phyloP scores from a whole-genome alignment of 139 green algal species.

The Chlorella sorokiniana region DNA sequence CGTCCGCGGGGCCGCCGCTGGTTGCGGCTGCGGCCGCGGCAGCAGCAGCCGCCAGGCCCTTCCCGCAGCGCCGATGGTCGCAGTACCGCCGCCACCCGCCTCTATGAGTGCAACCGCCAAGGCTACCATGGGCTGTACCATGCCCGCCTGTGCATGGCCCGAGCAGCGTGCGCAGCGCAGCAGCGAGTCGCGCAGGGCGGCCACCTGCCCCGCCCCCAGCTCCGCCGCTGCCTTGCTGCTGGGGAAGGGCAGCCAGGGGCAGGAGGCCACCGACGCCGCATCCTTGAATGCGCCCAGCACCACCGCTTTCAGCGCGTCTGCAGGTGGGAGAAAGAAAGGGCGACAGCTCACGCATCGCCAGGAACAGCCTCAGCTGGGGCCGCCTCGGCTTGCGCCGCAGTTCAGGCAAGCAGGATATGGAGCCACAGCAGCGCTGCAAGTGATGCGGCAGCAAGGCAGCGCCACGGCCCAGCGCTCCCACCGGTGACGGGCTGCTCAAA shows the following conservation, averaged over 20 bases:
- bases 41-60: background rate
- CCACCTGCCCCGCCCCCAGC: background rate
- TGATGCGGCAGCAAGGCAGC: too few relatives aligned
- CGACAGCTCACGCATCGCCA: too few relatives aligned
- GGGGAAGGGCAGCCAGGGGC: constrained; percentile 26
- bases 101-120: constrained; percentile 24
- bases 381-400: too few relatives aligned
- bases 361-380: too few relatives aligned
- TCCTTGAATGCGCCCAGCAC: constrained; percentile 9
- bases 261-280: background rate
- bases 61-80: background rate
- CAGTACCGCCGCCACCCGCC: background rate
- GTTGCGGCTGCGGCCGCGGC: background rate
- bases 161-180: constrained; percentile 16
- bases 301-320: constrained; percentile 18
- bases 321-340: background rate
- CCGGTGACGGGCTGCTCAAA: constrained; percentile 32
- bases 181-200: constrained; percentile 18
- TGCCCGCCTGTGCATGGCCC: background rate
- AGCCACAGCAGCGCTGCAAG: too few relatives aligned
- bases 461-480: background rate
- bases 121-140: constrained; percentile 22
- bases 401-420: too few relatives aligned
- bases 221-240: background rate
- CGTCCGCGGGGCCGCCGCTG: background rate